These are phyloP conservation scores for Cucumis hystrix DNA, from an alignment of 306 rosid genomes.

Conservation along the genomic window DNA sequence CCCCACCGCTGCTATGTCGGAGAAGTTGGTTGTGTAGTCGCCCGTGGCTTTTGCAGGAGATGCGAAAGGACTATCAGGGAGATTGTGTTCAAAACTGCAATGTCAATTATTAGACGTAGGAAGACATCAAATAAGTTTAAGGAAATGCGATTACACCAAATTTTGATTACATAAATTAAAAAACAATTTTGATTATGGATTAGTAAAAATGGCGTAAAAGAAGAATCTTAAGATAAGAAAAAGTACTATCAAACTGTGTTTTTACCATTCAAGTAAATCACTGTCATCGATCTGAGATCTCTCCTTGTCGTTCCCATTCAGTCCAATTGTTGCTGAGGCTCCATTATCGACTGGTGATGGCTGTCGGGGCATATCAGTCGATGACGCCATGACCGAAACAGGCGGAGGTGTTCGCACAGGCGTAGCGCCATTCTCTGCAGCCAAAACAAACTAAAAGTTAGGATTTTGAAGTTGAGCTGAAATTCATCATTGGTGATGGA, in stretches of 20 bases:
- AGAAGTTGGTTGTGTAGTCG: conserved; percentile 33
- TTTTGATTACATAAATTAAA: no score
- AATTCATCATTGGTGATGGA: neutral
- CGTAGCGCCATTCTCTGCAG: conserved; percentile 34
- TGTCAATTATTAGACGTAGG: neutral
- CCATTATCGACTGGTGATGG: neutral
- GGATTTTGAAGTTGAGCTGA: neutral
- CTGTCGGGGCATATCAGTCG: conserved; percentile 24
- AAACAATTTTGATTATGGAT: no score
- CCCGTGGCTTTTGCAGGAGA: conserved; percentile 72
- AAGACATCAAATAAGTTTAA: no score
- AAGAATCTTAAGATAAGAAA: neutral
- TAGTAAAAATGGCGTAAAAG: no score
- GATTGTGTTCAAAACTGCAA: conserved; percentile 92
- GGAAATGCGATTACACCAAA: no score
- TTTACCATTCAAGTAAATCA: conserved; percentile 62
- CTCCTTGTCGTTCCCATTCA: conserved; percentile 33
- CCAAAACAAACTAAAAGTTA: neutral
- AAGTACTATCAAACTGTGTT: neutral
- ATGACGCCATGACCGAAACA: neutral
- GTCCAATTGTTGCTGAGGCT: conserved; percentile 14
- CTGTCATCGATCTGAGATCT: conserved; percentile 34
- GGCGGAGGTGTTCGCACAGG: neutral
- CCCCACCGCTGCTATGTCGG: conserved; percentile 3
- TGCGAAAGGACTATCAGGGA: conserved; percentile 94